Conservation (phyloP, 139 green algal species). For the Raphidocelis subcapitata region DNA sequence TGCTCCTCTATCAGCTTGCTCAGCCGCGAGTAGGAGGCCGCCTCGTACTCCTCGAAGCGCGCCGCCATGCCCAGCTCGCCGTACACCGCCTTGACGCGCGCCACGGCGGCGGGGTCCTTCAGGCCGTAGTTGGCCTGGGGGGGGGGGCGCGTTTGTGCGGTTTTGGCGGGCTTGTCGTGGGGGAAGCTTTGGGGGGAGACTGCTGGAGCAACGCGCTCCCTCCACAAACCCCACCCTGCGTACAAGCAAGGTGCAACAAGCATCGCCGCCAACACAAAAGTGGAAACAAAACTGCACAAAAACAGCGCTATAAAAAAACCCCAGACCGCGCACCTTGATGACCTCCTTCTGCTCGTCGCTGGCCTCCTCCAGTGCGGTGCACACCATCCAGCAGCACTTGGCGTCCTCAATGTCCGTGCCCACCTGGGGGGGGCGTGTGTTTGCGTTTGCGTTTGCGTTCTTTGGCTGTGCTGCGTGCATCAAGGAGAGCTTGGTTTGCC, state of each 20-base stretch:
- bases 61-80: slow-evolving; percentile 79
- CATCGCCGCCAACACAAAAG: too few species aligned
- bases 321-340: slow-evolving; percentile 62
- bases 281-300: too few species aligned
- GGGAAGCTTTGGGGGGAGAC: too few species aligned
- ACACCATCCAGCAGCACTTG: slow-evolving; percentile 99
- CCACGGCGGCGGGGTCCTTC: slow-evolving; percentile 67
- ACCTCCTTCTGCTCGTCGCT: slow-evolving; percentile 73
- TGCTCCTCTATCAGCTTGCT: slow-evolving; percentile 75
- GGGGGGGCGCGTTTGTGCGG: not conserved
- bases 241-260: too few species aligned
- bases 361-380: slow-evolving; percentile 83
- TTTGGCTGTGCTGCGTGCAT: too few species aligned
- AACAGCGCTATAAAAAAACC: too few species aligned
- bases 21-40: slow-evolving; percentile 59
- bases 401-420: slow-evolving; percentile 99
- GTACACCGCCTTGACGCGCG: slow-evolving; percentile 90
- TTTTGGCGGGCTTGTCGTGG: not conserved
- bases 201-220: too few species aligned
- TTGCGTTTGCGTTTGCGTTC: not conserved
- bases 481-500: too few species aligned
- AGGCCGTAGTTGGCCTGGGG: slow-evolving; percentile 88
- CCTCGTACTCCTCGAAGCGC: slow-evolving; percentile 87
- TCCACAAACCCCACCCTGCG: too few species aligned
- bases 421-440: slow-evolving; percentile 40